Evolutionary conservation across 805 yeast species (phyloP), one percentile per base, ranked within the genome.

Genomic region (Metschnikowia kofuensis): DNA sequence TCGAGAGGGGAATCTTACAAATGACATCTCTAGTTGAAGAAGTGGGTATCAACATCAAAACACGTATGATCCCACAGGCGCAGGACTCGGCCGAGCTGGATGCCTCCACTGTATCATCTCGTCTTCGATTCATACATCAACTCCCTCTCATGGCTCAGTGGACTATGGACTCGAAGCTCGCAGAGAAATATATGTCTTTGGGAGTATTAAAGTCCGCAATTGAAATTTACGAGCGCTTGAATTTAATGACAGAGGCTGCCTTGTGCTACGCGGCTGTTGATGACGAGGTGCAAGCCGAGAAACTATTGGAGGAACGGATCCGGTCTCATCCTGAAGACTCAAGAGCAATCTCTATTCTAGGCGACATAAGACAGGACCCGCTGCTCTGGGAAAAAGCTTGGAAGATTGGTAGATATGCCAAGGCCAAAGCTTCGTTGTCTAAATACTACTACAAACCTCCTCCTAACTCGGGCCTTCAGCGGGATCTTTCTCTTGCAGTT

Each of bases 1-100:
- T 92, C 26, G 98, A 94, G 68, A 79, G 99, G 64, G 98, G 98
- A 44, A 83, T 91, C 5, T 73, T 94, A 44, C 99, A 94, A 67
- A 84, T 94, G 85, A 92, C 91, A 47, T 84, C 96, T 3, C 72
- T 94, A 38, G 94, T 91, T 28, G 96, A 90, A 61, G 97, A 91
- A 64, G 72, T 89, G 27, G 96, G 92, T 2, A 76, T 84, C 48
- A 79, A 83, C 48, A 80, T 85, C 44, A 73, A 76, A 46, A 70
- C 84, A 8, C 76, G 83, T 43, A 56, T 71, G 72, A 59, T 80
- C 74, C 68, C 87, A 77, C 53, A 74, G 64, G 67, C 71, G 0
- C 56, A 55, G 29, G 66, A 68, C 14, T 53, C 62, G 1, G 46
- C 48, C 2, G 58, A 58, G 12, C 61, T 63, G 5, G 63, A 65